Conservation (phyloP, 169 alveolate genomes). For the Cryptosporidium xiaoi region DNA sequence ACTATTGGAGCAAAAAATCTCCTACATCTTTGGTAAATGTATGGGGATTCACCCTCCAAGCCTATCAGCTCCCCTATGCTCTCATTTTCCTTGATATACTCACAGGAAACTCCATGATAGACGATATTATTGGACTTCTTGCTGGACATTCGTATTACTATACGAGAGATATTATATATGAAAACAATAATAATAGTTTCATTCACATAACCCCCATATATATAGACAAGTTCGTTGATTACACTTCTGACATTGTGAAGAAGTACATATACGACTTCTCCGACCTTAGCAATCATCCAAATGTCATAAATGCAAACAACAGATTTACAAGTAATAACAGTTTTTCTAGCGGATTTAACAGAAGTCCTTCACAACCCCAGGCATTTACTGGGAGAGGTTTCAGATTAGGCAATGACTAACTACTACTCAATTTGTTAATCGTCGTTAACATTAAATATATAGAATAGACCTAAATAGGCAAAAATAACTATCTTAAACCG, state of each 20-base stretch:
- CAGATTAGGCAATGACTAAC: constrained; percentile 80
- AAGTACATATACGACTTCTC: constrained; percentile 76
- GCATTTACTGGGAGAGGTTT: constrained; percentile 86
- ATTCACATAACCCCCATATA: constrained; percentile 79
- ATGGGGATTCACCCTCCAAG: constrained; percentile 87
- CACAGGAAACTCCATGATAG: constrained; percentile 88
- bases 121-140: constrained; percentile 87
- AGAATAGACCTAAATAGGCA: neutral
- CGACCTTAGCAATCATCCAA: constrained; percentile 37
- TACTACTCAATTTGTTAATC: neutral
- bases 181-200: constrained; percentile 79
- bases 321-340: constrained; percentile 12
- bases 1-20: constrained; percentile 89
- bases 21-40: constrained; percentile 85
- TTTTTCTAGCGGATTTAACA: constrained; percentile 50
- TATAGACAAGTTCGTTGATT: constrained; percentile 79
- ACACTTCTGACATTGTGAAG: constrained; percentile 65
- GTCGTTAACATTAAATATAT: neutral
- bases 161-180: constrained; percentile 86
- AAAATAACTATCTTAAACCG: neutral
- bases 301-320: constrained; percentile 29
- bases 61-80: constrained; percentile 88
- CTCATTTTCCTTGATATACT: constrained; percentile 85
- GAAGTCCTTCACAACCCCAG: constrained; percentile 66
- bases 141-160: constrained; percentile 87